A percentile compares a stretch with the other conserved stretches of the same genome.
Conservation (phyloP, 441 rosid genomes). For the Capsella rubella region DNA sequence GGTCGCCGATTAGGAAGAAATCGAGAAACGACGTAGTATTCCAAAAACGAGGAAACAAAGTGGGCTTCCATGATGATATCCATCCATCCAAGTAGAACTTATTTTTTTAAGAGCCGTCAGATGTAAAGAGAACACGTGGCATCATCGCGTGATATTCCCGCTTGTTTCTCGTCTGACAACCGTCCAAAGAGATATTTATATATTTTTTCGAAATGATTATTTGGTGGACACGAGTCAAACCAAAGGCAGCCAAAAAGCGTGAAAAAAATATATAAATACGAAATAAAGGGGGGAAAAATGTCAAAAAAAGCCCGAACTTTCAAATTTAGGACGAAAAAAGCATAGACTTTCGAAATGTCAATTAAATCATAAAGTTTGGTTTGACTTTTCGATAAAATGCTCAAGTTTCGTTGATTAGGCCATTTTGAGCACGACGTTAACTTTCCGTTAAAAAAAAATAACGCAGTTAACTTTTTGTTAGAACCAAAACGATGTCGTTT, state of each 20-base stretch:
- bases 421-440: too few relatives aligned
- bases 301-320: too few relatives aligned
- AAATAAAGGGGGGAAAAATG: conserved; percentile 35
- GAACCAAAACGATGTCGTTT: too few relatives aligned
- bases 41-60: not conserved
- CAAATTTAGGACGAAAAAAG: too few relatives aligned
- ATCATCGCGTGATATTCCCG: conserved; percentile 3
- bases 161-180: conserved; percentile 6
- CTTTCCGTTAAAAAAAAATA: too few relatives aligned
- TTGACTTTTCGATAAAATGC: too few relatives aligned
- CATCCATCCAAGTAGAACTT: not conserved
- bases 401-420: too few relatives aligned
- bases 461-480: too few relatives aligned
- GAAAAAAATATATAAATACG: conserved; percentile 9
- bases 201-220: not conserved
- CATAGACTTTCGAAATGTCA: too few relatives aligned
- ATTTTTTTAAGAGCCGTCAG: conserved; percentile 21
- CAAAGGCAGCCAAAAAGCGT: not conserved
- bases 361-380: too few relatives aligned
- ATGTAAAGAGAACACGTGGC: conserved; percentile 22
- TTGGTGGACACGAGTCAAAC: conserved; percentile 31
- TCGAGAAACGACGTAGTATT: conserved; percentile 3
- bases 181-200: conserved; percentile 16
- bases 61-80: conserved; percentile 33
- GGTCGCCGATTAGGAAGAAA: conserved; percentile 6